A percentile compares a stretch with the other conserved stretches of the same genome.
Conservation (phyloP, 1,284 basidiomycete genomes). For the Boletus nobilissimus region DNA sequence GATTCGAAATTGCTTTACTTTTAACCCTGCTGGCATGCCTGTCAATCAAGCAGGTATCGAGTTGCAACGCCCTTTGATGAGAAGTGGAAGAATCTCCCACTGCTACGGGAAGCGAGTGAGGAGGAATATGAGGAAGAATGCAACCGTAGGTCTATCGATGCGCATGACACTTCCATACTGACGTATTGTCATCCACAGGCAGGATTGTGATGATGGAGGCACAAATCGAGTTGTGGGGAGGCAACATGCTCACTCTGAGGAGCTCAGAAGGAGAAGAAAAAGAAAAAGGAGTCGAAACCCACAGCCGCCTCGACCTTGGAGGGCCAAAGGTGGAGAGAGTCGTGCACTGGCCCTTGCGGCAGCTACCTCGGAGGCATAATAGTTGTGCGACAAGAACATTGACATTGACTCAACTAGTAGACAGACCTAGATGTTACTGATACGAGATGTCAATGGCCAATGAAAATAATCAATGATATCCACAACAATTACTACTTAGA, state of each 20-base stretch:
- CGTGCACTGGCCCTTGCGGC: constrained; percentile 80
- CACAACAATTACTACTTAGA: not conserved
- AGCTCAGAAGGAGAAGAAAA: constrained; percentile 67
- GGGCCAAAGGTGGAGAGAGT: constrained; percentile 83
- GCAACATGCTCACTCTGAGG: constrained; percentile 70
- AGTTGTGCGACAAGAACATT: constrained; percentile 84
- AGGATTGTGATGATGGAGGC: too few species aligned
- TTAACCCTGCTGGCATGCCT: too few species aligned
- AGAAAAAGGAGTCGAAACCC: constrained; percentile 66
- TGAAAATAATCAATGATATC: constrained; percentile 56
- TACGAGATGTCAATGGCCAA: too few species aligned
- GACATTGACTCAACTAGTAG: too few species aligned
- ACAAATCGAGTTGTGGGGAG: too few species aligned
- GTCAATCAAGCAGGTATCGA: constrained; percentile 88
- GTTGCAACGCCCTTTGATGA: constrained; percentile 89
- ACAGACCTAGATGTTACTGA: too few species aligned
- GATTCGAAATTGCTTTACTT: constrained; percentile 92
- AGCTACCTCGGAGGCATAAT: constrained; percentile 68
- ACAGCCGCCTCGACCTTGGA: constrained; percentile 77
- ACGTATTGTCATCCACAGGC: constrained; percentile 53
- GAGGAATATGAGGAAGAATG: constrained; percentile 65
- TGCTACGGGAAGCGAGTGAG: constrained; percentile 63
- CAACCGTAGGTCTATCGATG: constrained; percentile 58
- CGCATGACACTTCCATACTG: constrained; percentile 16
- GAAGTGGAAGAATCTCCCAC: constrained; percentile 87